Conservation (phyloP, 208 protist genomes). For the Crithidia bombi region DNA sequence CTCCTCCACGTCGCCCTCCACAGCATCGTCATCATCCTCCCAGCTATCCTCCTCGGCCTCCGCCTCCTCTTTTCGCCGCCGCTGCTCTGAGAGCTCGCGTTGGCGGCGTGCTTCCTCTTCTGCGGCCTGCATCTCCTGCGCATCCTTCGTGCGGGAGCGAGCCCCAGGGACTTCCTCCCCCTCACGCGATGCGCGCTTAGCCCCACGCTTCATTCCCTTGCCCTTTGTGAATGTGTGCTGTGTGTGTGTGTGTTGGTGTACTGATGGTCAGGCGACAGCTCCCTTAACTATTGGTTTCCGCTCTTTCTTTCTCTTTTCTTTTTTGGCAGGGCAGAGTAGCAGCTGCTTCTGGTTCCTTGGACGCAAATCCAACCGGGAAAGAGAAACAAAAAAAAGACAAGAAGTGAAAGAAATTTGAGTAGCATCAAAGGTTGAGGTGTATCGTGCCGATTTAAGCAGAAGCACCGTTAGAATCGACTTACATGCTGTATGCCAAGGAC, state of each 20-base stretch:
- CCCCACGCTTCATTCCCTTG: slow-evolving; percentile 28
- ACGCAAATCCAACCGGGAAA: too few species aligned
- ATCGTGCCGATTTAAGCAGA: too few species aligned
- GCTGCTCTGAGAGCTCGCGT: slow-evolving; percentile 24
- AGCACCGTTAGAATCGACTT: too few species aligned
- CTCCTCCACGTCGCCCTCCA: slow-evolving; percentile 33
- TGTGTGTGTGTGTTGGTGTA: slow-evolving; percentile 12
- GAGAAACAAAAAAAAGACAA: slow-evolving; percentile 20
- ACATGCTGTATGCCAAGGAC: too few species aligned
- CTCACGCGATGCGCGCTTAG: slow-evolving; percentile 51
- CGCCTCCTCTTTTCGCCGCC: neutral
- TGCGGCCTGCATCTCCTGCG: slow-evolving; percentile 42
- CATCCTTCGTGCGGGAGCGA: slow-evolving; percentile 42
- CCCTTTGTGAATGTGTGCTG: neutral
- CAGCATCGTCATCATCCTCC: slow-evolving; percentile 39
- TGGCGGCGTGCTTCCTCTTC: slow-evolving; percentile 44
- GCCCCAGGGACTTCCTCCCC: slow-evolving; percentile 38
- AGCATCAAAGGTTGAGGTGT: too few species aligned
- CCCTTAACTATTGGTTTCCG: neutral
- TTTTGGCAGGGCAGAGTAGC: neutral
- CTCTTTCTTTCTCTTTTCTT: neutral
- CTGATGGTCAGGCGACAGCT: too few species aligned
- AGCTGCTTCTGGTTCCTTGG: too few species aligned
- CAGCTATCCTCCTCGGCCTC: slow-evolving; percentile 47
- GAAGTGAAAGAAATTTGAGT: too few species aligned